Percentiles rank a stretch among this genome's conserved stretches.
Conservation (phyloP, 2,329 filamentous ascomycete species). For the Fusarium robinianum region DNA sequence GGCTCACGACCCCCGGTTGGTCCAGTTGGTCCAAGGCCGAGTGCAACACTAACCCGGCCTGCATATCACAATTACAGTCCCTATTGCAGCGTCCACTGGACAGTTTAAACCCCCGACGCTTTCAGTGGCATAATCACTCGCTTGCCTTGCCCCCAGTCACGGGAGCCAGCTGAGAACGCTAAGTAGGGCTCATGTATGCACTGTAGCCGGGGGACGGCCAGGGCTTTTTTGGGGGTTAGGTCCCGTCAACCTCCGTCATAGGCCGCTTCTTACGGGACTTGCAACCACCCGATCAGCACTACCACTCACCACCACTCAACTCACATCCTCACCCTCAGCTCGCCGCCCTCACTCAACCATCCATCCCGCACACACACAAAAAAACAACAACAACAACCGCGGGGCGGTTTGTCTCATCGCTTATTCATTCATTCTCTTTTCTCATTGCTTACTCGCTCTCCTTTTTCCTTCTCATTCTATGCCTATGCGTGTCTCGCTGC, state of each 20-base stretch:
- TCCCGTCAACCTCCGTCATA: too few species aligned
- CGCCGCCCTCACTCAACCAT: too few species aligned
- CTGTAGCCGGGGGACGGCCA: conserved; percentile 27
- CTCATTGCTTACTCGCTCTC: neutral
- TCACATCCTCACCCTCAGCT: neutral
- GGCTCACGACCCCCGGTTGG: conserved; percentile 10
- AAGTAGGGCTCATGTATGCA: conserved; percentile 23
- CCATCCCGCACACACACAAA: too few species aligned
- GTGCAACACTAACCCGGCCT: conserved; percentile 31
- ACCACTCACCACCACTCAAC: conserved; percentile 7
- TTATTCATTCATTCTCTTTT: conserved; percentile 1
- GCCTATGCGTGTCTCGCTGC: neutral
- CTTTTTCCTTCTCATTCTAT: neutral
- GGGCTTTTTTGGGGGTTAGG: too few species aligned
- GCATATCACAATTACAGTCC: conserved; percentile 38
- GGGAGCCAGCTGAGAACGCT: too few species aligned
- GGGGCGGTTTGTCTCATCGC: conserved; percentile 9
- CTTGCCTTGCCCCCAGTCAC: neutral
- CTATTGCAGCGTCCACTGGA: neutral
- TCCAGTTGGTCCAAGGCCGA: conserved; percentile 11
- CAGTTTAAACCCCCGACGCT: conserved; percentile 4
- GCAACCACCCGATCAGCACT: conserved; percentile 1
- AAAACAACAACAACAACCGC: too few species aligned
- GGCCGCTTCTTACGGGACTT: neutral
- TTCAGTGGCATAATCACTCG: neutral